Evolutionary conservation across 1,284 basidiomycete genomes (phyloP).

Genomic region (Malassezia psittaci): DNA sequence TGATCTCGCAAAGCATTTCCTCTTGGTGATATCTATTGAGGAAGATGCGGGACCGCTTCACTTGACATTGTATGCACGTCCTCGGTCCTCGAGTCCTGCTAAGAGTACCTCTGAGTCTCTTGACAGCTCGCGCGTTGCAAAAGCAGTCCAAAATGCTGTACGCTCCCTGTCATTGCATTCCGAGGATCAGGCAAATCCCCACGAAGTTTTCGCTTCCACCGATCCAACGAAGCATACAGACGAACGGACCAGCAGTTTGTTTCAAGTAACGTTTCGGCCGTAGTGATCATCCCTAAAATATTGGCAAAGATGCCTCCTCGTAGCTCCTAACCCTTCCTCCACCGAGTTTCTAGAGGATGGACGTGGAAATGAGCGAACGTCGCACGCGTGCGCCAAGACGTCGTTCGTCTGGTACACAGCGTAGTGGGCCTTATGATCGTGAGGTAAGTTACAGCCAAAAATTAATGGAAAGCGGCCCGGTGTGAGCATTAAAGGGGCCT

Average conservation of each 20-base stretch:
- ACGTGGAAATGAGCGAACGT: conserved; percentile 16
- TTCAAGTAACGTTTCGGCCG: conserved; percentile 5
- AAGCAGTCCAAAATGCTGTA: neutral
- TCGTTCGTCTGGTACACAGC: neutral
- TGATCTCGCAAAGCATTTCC: conserved; percentile 1
- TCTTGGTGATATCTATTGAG: conserved; percentile 6
- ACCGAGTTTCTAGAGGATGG: conserved; percentile 5
- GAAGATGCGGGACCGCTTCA: neutral
- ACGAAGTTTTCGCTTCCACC: neutral
- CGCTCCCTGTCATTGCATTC: neutral
- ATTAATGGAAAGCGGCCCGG: too few species aligned
- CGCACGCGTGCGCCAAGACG: neutral
- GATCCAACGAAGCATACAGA: neutral
- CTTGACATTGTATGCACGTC: conserved; percentile 5
- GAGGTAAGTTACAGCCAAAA: neutral
- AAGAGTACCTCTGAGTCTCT: neutral
- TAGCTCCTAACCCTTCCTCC: neutral
- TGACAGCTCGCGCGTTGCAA: neutral
- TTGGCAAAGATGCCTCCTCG: neutral
- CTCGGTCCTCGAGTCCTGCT: neutral
- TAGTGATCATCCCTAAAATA: neutral
- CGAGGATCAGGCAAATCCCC: neutral
- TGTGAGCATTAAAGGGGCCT: conserved; percentile 34
- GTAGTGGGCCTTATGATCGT: conserved; percentile 1
- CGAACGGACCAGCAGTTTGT: neutral